Conservation (phyloP, 75 land plant species). For the Sequoia sempervirens region DNA sequence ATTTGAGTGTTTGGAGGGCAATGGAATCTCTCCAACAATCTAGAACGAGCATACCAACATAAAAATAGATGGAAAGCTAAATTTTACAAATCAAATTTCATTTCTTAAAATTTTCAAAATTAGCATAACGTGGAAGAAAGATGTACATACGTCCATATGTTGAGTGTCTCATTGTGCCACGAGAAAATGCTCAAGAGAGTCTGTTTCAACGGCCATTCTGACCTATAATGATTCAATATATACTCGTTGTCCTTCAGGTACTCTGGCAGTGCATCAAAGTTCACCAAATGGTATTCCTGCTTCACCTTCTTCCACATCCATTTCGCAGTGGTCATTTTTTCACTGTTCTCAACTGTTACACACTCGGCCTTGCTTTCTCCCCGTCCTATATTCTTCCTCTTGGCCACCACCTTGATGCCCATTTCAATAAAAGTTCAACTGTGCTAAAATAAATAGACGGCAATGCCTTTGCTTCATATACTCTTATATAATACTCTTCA, state of each 20-base stretch:
- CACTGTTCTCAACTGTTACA: conserved; percentile 1
- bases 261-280: conserved; percentile 75
- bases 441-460: neutral
- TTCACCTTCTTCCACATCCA: conserved; percentile 26
- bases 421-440: neutral
- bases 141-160: conserved; percentile 83
- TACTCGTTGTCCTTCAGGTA: conserved; percentile 83
- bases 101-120: neutral
- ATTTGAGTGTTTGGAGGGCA: too few species aligned
- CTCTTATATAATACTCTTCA: neutral
- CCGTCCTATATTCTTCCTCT: neutral
- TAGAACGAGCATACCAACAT: neutral
- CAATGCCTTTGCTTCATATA: neutral
- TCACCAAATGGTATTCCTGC: conserved; percentile 42
- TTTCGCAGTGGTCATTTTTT: conserved; percentile 4
- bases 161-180: conserved; percentile 91
- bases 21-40: neutral
- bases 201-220: conserved; percentile 78
- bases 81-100: neutral
- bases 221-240: conserved; percentile 66
- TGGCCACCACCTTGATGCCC: conserved; percentile 5
- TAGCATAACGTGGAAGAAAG: neutral
- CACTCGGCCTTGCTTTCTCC: conserved; percentile 4
- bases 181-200: conserved; percentile 65
- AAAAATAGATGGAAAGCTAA: neutral